Evolutionary conservation across 352 stramenopile genomes (phyloP).

Genomic region (Thalassiosira mediterranea): DNA sequence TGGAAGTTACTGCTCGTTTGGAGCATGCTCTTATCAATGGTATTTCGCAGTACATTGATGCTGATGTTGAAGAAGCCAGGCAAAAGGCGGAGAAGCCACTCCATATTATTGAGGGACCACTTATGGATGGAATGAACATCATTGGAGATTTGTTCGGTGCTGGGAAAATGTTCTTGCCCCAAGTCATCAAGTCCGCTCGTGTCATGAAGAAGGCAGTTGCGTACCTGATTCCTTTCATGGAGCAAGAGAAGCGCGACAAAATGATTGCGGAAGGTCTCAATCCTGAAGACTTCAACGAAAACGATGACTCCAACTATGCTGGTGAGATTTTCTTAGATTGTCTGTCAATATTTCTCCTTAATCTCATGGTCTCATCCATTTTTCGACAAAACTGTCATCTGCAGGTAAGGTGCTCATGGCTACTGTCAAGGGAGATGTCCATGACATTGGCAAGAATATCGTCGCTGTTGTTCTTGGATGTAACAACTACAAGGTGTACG

Average conservation of each 20-base stretch:
- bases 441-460: slow-evolving; percentile 99
- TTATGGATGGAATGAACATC: slow-evolving; percentile 99
- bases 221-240: slow-evolving; percentile 97
- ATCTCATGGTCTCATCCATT: no score
- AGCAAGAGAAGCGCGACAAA: slow-evolving; percentile 93
- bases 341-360: neutral
- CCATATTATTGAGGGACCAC: slow-evolving; percentile 96
- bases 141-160: slow-evolving; percentile 95
- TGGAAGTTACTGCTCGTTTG: slow-evolving; percentile 90
- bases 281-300: slow-evolving; percentile 83
- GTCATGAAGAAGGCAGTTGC: slow-evolving; percentile 99
- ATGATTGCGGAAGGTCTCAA: slow-evolving; percentile 88
- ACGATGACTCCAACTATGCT: slow-evolving; percentile 84
- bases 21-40: slow-evolving; percentile 96
- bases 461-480: slow-evolving; percentile 96
- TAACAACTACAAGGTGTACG: slow-evolving; percentile 98
- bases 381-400: no score
- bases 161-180: slow-evolving; percentile 98
- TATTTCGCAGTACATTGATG: slow-evolving; percentile 94
- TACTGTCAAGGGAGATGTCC: slow-evolving; percentile 98
- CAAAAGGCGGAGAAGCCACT: slow-evolving; percentile 84
- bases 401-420: slow-evolving; percentile 94
- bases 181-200: slow-evolving; percentile 97
- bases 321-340: slow-evolving; percentile 46
- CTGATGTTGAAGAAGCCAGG: slow-evolving; percentile 95